Base-by-base conservation (phyloP, 441 rosid genomes). In the Biscutella laevigata region DNA sequence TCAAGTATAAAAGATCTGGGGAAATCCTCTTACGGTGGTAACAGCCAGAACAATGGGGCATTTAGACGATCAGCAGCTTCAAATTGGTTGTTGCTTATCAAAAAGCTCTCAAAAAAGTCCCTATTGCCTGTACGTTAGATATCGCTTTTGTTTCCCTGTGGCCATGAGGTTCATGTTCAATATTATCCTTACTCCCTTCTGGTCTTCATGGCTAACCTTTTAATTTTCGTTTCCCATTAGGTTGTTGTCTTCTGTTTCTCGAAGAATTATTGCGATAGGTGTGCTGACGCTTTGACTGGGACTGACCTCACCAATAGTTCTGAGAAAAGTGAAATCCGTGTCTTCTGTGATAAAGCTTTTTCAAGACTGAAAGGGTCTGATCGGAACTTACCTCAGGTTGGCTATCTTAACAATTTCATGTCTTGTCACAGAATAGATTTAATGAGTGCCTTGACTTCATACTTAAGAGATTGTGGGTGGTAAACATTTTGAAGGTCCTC, bases 321-420 rank as follows among this genome's bases (percentile, higher is more conserved):
- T 34, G 97, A 88, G 76, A 92, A 92, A 75, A 84, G 95, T 57
- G 81, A 77, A 73, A 86, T 92, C 47, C 86, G 80, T 41, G 77
- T 92, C 63, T 92, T 92, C 66, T 92, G 99, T 60, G 90, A 92
- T 71, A 92, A 84, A 74, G 97, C 97, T 53, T 92, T 92, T 75
- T 92, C 95, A 25, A 75, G 99, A 69, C 59, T 92, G 30, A 92
- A 88, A 82, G 99, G 96, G 53, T 92, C 99, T 57, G 99, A 92
- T 67, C 76, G 95, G 49, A 78, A 74, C 71, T 82, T 92, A 66
- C 99, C 99, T 42, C 99, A 92, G 99, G 97, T 88, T 74, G 73
- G 22, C 45, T 58, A 48, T 73, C 61, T 53, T 47, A 11, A 8
- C 28, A 21, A 17, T 38, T 37, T 40, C 13, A 7, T 22, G 32